Evolutionary conservation across 306 rosid species (phyloP).

Genomic region (Oemleria cerasiformis): DNA sequence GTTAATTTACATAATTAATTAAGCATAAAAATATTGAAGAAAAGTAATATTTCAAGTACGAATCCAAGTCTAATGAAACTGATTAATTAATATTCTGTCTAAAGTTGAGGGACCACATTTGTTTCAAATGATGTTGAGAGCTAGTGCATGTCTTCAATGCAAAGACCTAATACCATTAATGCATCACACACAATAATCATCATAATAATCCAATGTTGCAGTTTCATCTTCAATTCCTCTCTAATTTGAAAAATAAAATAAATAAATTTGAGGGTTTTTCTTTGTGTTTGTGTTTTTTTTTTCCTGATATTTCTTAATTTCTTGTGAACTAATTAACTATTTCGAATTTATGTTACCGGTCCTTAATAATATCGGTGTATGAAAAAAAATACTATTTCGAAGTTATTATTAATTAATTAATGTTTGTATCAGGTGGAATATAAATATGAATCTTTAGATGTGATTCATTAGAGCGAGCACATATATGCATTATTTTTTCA

Average conservation of each 20-base stretch:
- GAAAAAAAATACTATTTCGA: no score
- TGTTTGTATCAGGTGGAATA: no score
- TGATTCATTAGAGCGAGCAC: no score
- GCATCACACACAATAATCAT: constrained; percentile 23
- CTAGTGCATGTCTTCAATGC: constrained; percentile 50
- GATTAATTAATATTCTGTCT: constrained; percentile 37
- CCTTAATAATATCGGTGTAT: no score
- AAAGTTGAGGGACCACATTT: constrained; percentile 47
- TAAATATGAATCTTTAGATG: no score
- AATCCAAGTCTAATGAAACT: constrained; percentile 24
- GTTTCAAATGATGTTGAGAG: constrained; percentile 38
- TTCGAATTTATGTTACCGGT: no score
- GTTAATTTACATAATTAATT: background rate
- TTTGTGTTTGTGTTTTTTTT: background rate
- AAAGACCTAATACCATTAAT: constrained; percentile 57
- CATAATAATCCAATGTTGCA: constrained; percentile 39
- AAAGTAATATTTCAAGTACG: constrained; percentile 16
- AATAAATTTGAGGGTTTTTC: background rate
- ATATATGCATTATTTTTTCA: no score
- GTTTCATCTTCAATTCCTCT: background rate
- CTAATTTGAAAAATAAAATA: no score
- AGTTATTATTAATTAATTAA: no score
- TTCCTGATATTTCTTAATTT: background rate
- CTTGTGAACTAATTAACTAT: background rate
- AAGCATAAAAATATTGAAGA: background rate